These are phyloP conservation scores for Raffaelea deltoideospora DNA, from an alignment of 2,329 filamentous ascomycete genomes.

Conservation along the genomic window DNA sequence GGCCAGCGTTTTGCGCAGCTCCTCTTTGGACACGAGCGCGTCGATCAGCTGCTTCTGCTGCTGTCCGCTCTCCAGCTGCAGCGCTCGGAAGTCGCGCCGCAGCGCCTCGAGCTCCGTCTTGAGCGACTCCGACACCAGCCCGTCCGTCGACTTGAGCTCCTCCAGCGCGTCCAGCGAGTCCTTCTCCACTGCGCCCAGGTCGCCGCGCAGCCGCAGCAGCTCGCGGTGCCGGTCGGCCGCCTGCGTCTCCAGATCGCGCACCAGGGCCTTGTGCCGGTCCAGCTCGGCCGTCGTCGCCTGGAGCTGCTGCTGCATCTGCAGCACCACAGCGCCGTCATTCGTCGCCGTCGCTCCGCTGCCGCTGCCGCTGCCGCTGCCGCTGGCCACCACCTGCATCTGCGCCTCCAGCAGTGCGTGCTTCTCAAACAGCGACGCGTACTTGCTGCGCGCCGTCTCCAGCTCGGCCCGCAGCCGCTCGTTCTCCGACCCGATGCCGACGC, in stretches of 20 bases:
- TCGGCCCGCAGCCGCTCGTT: conserved; percentile 38
- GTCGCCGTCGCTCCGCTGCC: conserved; percentile 32
- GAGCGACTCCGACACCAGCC: conserved; percentile 42
- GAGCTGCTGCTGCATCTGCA: conserved; percentile 34
- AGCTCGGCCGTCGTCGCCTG: conserved; percentile 30
- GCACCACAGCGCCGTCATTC: too few relatives aligned
- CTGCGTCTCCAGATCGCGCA: conserved; percentile 30
- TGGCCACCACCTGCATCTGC: conserved; percentile 39
- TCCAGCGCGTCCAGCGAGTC: conserved; percentile 36
- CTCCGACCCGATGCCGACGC: conserved; percentile 36
- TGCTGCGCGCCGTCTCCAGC: conserved; percentile 36
- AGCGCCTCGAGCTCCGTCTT: conserved; percentile 41
- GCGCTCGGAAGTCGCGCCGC: conserved; percentile 32
- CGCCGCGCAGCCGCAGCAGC: conserved; percentile 33
- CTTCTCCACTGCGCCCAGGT: conserved; percentile 38
- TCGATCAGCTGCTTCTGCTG: conserved; percentile 45
- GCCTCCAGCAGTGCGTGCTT: conserved; percentile 39
- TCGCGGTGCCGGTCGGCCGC: conserved; percentile 40
- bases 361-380: conserved; percentile 34
- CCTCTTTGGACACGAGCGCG: conserved; percentile 44
- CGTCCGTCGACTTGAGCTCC: conserved; percentile 43
- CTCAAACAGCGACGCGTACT: conserved; percentile 34
- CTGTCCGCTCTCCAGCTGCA: conserved; percentile 36
- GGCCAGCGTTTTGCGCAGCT: conserved; percentile 38
- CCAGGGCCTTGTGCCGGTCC: conserved; percentile 25